Percentiles rank a stretch among this genome's conserved stretches.
These are phyloP conservation scores for Phanerochaete carnosa DNA, from an alignment of 768 basidiomycete genomes.

Conservation along the genomic window DNA sequence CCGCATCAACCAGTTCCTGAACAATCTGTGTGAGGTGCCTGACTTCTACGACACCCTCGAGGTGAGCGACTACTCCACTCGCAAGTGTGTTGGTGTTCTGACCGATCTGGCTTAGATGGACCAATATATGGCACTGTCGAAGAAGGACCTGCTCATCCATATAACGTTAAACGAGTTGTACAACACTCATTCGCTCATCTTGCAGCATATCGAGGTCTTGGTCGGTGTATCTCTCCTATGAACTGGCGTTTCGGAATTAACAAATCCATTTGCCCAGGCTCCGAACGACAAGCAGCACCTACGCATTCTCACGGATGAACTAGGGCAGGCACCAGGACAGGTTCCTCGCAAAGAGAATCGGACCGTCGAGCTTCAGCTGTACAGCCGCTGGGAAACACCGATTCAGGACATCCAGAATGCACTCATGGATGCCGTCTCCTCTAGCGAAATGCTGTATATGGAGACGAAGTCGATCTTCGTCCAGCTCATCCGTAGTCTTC, in stretches of 20 bases:
- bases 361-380: constrained; percentile 86
- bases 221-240: constrained; percentile 43
- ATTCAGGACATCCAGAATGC: constrained; percentile 97
- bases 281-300: constrained; percentile 98
- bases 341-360: constrained; percentile 98
- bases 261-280: constrained; percentile 49
- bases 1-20: constrained; percentile 95
- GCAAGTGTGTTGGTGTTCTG: not conserved
- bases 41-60: constrained; percentile 99
- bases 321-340: constrained; percentile 89
- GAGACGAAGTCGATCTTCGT: constrained; percentile 99
- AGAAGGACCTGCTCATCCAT: constrained; percentile 97
- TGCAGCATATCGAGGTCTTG: constrained; percentile 92
- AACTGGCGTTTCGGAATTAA: not conserved
- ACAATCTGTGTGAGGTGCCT: constrained; percentile 95
- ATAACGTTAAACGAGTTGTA: constrained; percentile 99
- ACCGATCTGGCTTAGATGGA: constrained; percentile 68
- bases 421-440: constrained; percentile 95
- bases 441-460: constrained; percentile 99
- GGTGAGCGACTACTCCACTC: constrained; percentile 43
- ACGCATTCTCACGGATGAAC: constrained; percentile 93
- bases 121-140: constrained; percentile 99
- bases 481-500: constrained; percentile 93
- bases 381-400: constrained; percentile 99
- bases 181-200: constrained; percentile 94